phyloP scores from a whole-genome alignment of 192 early-diverging fungal genomes.

The Coemansia aciculifera region DNA sequence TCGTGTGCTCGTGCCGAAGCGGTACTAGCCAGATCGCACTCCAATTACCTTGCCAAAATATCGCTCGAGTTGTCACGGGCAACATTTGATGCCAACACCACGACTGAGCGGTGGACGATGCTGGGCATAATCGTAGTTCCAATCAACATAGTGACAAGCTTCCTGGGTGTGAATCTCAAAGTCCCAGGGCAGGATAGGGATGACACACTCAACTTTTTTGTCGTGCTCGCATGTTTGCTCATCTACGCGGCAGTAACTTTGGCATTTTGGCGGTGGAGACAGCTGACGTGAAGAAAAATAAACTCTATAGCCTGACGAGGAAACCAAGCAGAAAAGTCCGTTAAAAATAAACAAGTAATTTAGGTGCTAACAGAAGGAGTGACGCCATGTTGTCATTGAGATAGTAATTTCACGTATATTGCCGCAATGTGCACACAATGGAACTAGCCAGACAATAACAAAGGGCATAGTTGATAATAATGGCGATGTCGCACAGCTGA shows the following conservation, averaged over 20 bases:
- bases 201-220: slow-evolving; percentile 56
- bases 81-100: slow-evolving; percentile 41
- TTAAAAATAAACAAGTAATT: background rate
- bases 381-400: background rate
- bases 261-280: slow-evolving; percentile 54
- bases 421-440: background rate
- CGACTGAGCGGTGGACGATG: slow-evolving; percentile 54
- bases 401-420: background rate
- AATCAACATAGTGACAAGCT: slow-evolving; percentile 58
- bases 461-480: too few species aligned
- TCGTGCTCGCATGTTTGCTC: slow-evolving; percentile 47
- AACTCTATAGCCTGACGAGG: background rate
- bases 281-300: slow-evolving; percentile 11
- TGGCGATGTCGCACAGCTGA: background rate
- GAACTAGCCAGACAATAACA: background rate
- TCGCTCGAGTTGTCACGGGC: slow-evolving; percentile 66
- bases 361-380: background rate
- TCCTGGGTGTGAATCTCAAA: slow-evolving; percentile 71
- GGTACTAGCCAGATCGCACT: slow-evolving; percentile 66
- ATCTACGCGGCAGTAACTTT: slow-evolving; percentile 39
- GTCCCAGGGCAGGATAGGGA: slow-evolving; percentile 66
- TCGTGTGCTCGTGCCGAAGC: slow-evolving; percentile 59
- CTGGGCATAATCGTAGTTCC: slow-evolving; percentile 52
- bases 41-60: slow-evolving; percentile 75
- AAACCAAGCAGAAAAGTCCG: background rate